These are phyloP conservation scores for Diospyros kaki DNA, from an alignment of 148 eudicot genomes.

Conservation along the genomic window DNA sequence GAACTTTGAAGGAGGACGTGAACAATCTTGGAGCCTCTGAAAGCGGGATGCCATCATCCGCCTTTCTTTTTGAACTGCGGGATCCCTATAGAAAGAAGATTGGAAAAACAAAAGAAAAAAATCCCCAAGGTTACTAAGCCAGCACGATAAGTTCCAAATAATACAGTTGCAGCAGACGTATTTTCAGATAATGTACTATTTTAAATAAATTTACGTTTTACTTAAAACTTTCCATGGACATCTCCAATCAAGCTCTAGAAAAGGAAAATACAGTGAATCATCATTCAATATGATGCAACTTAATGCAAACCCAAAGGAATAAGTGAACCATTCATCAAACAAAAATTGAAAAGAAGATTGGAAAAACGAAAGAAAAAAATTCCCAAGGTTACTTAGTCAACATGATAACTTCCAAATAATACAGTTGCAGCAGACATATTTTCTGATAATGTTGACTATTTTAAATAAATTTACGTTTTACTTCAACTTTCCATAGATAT, in stretches of 20 bases:
- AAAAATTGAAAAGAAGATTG: not conserved
- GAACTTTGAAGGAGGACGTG: constrained; percentile 55
- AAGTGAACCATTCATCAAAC: too few relatives aligned
- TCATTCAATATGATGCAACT: too few relatives aligned
- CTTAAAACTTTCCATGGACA: too few relatives aligned
- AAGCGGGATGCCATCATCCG: constrained; percentile 16
- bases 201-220: too few relatives aligned
- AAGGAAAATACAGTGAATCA: too few relatives aligned
- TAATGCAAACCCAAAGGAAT: too few relatives aligned
- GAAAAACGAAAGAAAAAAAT: not conserved
- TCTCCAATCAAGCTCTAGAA: not conserved
- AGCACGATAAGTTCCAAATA: not conserved
- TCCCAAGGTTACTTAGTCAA: not conserved
- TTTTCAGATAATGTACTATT: too few relatives aligned
- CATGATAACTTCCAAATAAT: not conserved
- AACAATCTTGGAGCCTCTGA: constrained; percentile 49
- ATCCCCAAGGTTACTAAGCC: not conserved
- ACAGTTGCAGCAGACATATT: too few relatives aligned
- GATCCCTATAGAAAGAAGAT: constrained; percentile 16
- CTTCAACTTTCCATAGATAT: too few relatives aligned
- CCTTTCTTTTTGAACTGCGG: constrained; percentile 21
- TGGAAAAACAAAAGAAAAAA: not conserved
- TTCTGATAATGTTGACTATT: too few relatives aligned
- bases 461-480: too few relatives aligned
- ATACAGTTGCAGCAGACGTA: too few relatives aligned